A percentile compares a stretch with the other conserved stretches of the same genome.
phyloP scores from a whole-genome alignment of 176 grass and related monocot species.

The Eleusine indica region DNA sequence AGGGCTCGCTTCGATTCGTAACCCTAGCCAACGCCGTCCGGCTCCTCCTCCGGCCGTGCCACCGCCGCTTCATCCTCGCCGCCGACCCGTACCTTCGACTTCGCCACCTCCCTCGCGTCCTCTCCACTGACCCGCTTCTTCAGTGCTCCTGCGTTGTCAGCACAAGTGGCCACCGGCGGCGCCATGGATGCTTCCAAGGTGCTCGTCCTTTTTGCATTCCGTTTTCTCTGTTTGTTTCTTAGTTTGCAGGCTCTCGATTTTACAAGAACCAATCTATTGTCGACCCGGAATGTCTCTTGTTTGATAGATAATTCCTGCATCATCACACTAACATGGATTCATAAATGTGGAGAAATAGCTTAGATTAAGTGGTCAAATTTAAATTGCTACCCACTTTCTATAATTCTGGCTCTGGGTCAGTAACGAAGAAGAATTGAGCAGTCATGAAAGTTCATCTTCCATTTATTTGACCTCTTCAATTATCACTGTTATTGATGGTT shows the following conservation, averaged over 20 bases:
- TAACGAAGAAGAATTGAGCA: neutral
- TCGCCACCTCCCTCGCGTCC: too few species aligned
- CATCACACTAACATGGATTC: neutral
- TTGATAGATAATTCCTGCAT: neutral
- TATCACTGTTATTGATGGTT: neutral
- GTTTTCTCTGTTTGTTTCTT: neutral
- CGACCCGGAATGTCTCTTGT: neutral
- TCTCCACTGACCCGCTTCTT: neutral
- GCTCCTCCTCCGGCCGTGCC: neutral
- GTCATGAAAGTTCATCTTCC: neutral
- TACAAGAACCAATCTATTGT: neutral
- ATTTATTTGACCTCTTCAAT: neutral
- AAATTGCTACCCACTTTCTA: neutral
- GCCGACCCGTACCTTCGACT: too few species aligned
- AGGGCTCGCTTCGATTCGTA: neutral
- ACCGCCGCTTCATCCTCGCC: neutral
- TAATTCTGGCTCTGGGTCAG: neutral
- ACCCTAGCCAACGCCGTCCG: slow-evolving; percentile 25
- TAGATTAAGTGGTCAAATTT: neutral
- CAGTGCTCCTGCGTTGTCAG: neutral
- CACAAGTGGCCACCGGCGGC: neutral
- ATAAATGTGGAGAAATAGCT: neutral
- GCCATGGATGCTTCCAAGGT: slow-evolving; percentile 27
- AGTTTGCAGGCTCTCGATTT: neutral
- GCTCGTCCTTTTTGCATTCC: neutral